Conservation (phyloP, 2,329 filamentous ascomycete species). For the Aspergillus novoparasiticus region DNA sequence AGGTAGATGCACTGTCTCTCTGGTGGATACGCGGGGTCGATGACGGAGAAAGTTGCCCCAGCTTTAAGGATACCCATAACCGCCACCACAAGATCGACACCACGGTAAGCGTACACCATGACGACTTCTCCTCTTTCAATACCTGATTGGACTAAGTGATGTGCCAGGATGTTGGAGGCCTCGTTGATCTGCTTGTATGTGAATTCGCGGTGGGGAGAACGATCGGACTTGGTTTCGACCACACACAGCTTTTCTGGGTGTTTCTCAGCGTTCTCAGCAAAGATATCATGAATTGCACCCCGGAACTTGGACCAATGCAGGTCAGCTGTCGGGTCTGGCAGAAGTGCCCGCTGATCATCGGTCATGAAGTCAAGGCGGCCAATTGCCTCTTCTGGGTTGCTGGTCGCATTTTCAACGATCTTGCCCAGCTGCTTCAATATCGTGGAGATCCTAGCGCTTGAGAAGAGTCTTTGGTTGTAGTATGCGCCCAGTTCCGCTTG, state of each 20-base stretch:
- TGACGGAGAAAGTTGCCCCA: constrained; percentile 61
- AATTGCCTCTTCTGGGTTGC: constrained; percentile 42
- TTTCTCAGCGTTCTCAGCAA: constrained; percentile 56
- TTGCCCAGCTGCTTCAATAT: constrained; percentile 47
- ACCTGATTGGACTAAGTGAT: constrained; percentile 75
- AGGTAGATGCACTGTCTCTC: constrained; percentile 81
- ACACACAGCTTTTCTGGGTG: constrained; percentile 71
- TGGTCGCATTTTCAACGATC: constrained; percentile 44
- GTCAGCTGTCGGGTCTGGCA: constrained; percentile 48
- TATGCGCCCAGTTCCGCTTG: constrained; percentile 42
- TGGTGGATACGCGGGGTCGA: constrained; percentile 82
- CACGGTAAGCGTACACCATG: constrained; percentile 86
- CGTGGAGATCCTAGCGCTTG: constrained; percentile 46
- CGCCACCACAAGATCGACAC: constrained; percentile 74
- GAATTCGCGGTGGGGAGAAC: constrained; percentile 65
- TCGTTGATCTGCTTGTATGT: constrained; percentile 87
- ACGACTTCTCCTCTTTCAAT: constrained; percentile 81
- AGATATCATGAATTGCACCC: constrained; percentile 48
- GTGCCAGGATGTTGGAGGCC: constrained; percentile 76
- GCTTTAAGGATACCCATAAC: constrained; percentile 75
- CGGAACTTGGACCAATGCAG: constrained; percentile 50
- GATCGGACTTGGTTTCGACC: constrained; percentile 61
- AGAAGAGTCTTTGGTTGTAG: constrained; percentile 51
- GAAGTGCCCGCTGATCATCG: constrained; percentile 33
- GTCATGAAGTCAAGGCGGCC: constrained; percentile 49